A percentile compares a stretch with the other conserved stretches of the same genome.
These are phyloP conservation scores for Aspergillus floridensis DNA, from an alignment of 2,329 filamentous ascomycete species.

Conservation along the genomic window DNA sequence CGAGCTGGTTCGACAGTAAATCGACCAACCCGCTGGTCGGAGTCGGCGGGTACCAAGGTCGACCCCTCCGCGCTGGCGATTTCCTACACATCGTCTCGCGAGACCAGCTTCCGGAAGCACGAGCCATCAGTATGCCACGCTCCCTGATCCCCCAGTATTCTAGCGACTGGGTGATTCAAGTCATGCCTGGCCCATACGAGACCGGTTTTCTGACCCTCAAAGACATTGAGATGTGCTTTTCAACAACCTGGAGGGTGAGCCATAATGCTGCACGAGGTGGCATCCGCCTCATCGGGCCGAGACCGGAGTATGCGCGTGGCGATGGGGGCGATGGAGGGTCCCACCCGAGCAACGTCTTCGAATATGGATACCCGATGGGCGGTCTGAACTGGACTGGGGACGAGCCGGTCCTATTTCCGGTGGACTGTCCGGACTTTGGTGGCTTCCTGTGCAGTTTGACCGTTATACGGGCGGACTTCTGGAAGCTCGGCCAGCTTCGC, in stretches of 20 bases:
- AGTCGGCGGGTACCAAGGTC: no score
- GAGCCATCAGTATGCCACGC: no score
- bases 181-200: no score
- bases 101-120: no score
- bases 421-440: constrained; percentile 60
- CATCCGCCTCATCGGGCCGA: constrained; percentile 59
- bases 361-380: constrained; percentile 60
- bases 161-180: no score
- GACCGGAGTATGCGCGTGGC: constrained; percentile 57
- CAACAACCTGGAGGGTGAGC: constrained; percentile 56
- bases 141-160: no score
- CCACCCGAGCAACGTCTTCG: constrained; percentile 59
- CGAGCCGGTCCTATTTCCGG: constrained; percentile 58
- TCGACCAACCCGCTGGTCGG: no score
- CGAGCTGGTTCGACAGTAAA: no score
- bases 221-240: no score
- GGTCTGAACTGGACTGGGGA: constrained; percentile 62
- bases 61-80: no score
- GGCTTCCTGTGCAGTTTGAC: constrained; percentile 59
- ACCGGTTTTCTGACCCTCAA: no score
- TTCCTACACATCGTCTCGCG: no score
- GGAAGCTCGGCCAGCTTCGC: constrained; percentile 62
- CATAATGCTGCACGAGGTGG: constrained; percentile 62
- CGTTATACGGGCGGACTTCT: constrained; percentile 56
- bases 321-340: constrained; percentile 63